phyloP scores from a whole-genome alignment of 768 basidiomycete species.

The Panellus pusillus region DNA sequence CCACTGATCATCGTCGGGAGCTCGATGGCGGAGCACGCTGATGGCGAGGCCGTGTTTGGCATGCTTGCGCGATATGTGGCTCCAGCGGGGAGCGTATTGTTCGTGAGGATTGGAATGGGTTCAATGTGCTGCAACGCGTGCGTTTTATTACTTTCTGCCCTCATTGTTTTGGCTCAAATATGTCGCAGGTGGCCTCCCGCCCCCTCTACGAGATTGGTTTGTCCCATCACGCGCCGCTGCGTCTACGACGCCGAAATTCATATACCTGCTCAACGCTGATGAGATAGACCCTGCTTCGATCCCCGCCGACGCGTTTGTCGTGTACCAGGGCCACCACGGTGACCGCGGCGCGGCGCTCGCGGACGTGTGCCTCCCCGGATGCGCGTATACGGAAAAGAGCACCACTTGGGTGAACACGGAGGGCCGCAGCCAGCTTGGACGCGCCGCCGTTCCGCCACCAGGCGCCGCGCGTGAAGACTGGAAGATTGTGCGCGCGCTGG shows the following conservation, averaged over 20 bases:
- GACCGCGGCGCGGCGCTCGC: constrained; percentile 95
- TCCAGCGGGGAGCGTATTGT: constrained; percentile 72
- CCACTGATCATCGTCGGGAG: constrained; percentile 94
- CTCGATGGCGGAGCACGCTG: constrained; percentile 79
- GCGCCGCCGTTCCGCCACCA: constrained; percentile 92
- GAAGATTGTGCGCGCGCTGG: constrained; percentile 94
- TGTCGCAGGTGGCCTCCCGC: constrained; percentile 77
- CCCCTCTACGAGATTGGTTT: constrained; percentile 95
- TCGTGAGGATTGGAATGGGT: constrained; percentile 94
- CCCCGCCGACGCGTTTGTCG: constrained; percentile 90
- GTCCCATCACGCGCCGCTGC: constrained; percentile 81
- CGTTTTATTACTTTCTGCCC: constrained; percentile 27
- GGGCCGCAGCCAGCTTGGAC: constrained; percentile 86
- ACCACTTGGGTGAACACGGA: constrained; percentile 97
- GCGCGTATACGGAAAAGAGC: constrained; percentile 90
- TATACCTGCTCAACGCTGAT: constrained; percentile 96
- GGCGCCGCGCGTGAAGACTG: constrained; percentile 95
- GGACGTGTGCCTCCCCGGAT: constrained; percentile 92
- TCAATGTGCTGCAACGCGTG: constrained; percentile 90
- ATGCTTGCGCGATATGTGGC: constrained; percentile 79
- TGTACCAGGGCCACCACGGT: constrained; percentile 98
- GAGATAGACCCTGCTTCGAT: constrained; percentile 88
- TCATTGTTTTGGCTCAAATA: background rate
- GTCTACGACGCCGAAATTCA: constrained; percentile 81
- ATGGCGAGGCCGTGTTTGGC: constrained; percentile 77